Evolutionary conservation across 352 stramenopile species (phyloP).

Genomic region (Pythium dissimile): DNA sequence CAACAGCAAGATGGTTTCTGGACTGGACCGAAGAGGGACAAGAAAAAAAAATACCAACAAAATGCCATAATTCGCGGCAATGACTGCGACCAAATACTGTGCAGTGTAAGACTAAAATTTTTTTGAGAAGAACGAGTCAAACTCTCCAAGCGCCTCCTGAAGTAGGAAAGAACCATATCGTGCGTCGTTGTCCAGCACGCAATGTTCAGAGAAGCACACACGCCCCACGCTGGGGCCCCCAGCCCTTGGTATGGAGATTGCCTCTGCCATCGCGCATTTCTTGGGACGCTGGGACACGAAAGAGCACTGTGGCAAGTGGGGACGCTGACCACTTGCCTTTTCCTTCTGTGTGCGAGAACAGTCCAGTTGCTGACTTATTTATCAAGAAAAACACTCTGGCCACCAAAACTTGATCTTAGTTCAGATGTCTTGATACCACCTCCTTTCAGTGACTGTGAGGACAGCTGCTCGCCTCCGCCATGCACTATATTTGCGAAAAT

Average conservation of each 20-base stretch:
- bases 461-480: too few relatives aligned
- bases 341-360: constrained; percentile 11
- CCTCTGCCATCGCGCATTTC: not conserved
- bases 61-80: too few relatives aligned
- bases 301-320: constrained; percentile 15
- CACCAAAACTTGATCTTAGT: constrained; percentile 1
- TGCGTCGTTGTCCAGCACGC: too few relatives aligned
- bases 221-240: too few relatives aligned
- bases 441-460: not conserved
- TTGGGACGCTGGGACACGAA: not conserved
- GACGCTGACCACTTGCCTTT: constrained; percentile 11
- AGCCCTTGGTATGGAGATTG: not conserved
- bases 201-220: too few relatives aligned
- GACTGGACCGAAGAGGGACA: constrained; percentile 13
- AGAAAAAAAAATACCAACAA: constrained; percentile 2
- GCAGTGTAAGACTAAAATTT: too few relatives aligned
- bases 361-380: constrained; percentile 5
- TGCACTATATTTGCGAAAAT: too few relatives aligned
- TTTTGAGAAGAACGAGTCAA: too few relatives aligned
- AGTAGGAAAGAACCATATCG: too few relatives aligned
- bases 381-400: constrained; percentile 15
- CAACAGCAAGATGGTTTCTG: constrained; percentile 15
- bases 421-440: constrained; percentile 16
- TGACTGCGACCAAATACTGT: too few relatives aligned
- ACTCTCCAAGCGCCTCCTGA: too few relatives aligned